Base-by-base conservation (phyloP, 208 protist species). In the Acanthamoeba sp. region DNA sequence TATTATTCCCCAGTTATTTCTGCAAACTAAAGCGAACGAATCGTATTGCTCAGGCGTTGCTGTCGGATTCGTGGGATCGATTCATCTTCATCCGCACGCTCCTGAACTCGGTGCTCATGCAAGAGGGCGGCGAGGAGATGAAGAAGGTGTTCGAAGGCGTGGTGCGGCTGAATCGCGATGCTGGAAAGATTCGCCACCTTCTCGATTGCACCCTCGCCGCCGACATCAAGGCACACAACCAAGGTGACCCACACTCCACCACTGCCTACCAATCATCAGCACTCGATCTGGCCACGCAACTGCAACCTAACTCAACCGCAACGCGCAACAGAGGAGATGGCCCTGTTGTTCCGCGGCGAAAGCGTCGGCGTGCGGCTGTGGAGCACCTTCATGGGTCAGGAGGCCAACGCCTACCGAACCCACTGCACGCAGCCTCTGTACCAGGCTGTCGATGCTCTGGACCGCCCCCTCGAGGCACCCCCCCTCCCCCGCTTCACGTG, bases 271-370 rank as follows among this genome's bases (percentile, higher is more conserved):
- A 48, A 48, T 14, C 45, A 48, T 10, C 3, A 2, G 45, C 45
- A 48, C 45, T 14, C 45, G 10, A 48, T 10, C 45, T 10, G 10
- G 10, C 45, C 10, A 10, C 10, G 45, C 45, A 4, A 66, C 1
- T 22, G n/a, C 20, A 66, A 5, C 1, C 20, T 7, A 9, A 66
- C 59, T 29, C 1, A 22, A 66, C 59, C 20, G n/a, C 20, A 66
- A 4, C 20, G n/a, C 20, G 2, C 59, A 66, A 0, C 64, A 62
- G 55, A 62, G 55, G 55, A 62, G 55, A 62, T 22, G 22, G 55
- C 22, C 55, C 55, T 80, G 71, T 12, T 85, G 48, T 85, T 85
- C 76, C 76, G 76, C 38, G 76, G 40, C 14, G 76, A 85, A 32
- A 85, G 42, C 18, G 42, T 34, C 14, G 76, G 42, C 9, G 76